These are phyloP conservation scores for Barnettozyma californica DNA, from an alignment of 805 yeast species.

Conservation along the genomic window DNA sequence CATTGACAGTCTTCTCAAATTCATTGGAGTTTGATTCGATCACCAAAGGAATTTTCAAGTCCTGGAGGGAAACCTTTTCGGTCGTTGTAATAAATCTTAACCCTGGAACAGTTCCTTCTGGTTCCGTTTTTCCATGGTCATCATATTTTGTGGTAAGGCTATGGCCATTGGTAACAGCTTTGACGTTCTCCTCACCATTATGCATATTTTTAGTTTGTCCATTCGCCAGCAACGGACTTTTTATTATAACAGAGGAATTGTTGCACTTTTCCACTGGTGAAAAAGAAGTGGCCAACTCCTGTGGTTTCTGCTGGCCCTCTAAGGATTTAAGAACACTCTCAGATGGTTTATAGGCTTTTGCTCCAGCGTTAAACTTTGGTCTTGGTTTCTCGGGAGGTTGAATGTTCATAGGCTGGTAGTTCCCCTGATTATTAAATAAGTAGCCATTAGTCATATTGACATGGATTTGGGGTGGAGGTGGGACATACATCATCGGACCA, in stretches of 20 bases:
- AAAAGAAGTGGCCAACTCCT: not conserved
- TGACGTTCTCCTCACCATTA: not conserved
- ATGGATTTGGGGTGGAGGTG: not conserved
- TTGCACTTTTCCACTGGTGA: not conserved
- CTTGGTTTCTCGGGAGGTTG: not conserved
- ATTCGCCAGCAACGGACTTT: not conserved
- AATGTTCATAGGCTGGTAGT: not conserved
- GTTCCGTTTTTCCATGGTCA: not conserved
- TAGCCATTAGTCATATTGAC: not conserved
- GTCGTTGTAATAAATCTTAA: conserved; percentile 7
- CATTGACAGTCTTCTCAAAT: not conserved
- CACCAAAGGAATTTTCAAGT: conserved; percentile 6
- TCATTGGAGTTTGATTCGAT: conserved; percentile 3
- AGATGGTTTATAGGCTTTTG: conserved; percentile 3
- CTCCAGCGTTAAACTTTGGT: conserved; percentile 1
- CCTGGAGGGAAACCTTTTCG: not conserved
- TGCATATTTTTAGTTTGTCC: not conserved
- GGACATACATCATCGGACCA: not conserved
- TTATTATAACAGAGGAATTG: not conserved
- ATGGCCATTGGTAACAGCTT: not conserved
- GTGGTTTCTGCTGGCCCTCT: not conserved
- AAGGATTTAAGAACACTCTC: not conserved
- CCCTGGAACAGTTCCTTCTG: not conserved
- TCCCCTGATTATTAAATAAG: not conserved
- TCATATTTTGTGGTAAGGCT: not conserved